Conservation (phyloP, 208 protist genomes). For the Trypanosomatidae sp. region DNA sequence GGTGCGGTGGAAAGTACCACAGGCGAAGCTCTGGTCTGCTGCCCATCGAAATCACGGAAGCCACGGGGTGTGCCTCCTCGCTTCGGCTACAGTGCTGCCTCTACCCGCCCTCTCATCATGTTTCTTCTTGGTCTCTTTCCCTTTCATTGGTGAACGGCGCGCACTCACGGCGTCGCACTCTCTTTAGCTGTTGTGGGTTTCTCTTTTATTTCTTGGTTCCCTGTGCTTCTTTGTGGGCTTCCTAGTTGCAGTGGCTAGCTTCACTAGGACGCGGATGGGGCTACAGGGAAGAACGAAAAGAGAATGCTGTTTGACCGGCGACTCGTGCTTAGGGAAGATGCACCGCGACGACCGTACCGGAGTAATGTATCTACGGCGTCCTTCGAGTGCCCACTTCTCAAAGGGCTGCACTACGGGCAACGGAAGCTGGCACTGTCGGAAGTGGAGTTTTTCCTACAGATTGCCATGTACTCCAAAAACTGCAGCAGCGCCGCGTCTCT, state of each 20-base stretch:
- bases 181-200: neutral
- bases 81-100: neutral
- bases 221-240: neutral
- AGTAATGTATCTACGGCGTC: conserved; percentile 37
- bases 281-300: neutral
- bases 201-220: neutral
- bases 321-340: conserved; percentile 40
- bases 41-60: neutral
- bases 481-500: neutral
- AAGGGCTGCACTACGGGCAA: conserved; percentile 95
- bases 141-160: neutral
- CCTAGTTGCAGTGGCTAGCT: neutral
- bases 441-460: conserved; percentile 90
- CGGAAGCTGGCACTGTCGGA: conserved; percentile 94
- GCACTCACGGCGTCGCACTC: too few relatives aligned
- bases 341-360: conserved; percentile 53
- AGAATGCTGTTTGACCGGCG: conserved; percentile 53
- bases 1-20: neutral
- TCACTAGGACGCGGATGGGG: neutral
- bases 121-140: neutral
- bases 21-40: neutral
- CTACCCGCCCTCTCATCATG: neutral
- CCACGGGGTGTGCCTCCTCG: neutral
- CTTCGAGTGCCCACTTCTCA: conserved; percentile 49
- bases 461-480: neutral